phyloP scores from a whole-genome alignment of 2,329 filamentous ascomycete genomes.

The Diaporthe citrichinensis region DNA sequence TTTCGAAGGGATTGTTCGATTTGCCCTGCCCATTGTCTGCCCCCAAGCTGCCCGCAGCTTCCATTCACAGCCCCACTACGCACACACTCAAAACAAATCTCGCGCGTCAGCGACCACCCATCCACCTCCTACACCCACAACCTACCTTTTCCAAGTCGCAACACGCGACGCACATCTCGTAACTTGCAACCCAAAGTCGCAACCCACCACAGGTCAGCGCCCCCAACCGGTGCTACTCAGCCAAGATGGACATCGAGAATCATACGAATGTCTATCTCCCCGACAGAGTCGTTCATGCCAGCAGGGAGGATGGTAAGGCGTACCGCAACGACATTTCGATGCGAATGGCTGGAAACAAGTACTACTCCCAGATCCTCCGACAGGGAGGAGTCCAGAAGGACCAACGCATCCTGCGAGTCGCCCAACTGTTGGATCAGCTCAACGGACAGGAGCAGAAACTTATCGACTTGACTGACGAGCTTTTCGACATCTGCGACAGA shows the following conservation, averaged over 20 bases:
- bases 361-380: not conserved
- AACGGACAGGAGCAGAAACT: slow-evolving; percentile 12
- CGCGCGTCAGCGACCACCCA: not conserved
- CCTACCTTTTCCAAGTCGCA: not conserved
- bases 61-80: not conserved
- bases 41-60: not conserved
- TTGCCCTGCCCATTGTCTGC: not conserved
- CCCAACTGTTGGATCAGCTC: slow-evolving; percentile 12
- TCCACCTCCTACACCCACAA: not conserved
- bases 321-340: not conserved
- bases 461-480: not conserved
- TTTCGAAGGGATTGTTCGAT: not conserved
- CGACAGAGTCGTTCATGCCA: slow-evolving; percentile 2
- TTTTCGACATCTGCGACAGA: slow-evolving; percentile 18
- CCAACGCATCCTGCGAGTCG: slow-evolving; percentile 19
- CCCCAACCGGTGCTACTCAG: not conserved
- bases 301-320: slow-evolving; percentile 6
- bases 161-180: not conserved
- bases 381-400: not conserved
- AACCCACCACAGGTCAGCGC: not conserved
- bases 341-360: slow-evolving; percentile 15
- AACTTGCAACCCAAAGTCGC: not conserved
- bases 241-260: slow-evolving; percentile 24
- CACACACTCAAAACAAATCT: not conserved
- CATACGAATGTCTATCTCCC: slow-evolving; percentile 12